phyloP scores from a whole-genome alignment of 2,329 filamentous ascomycete species.

The Colletotrichum australisinense region DNA sequence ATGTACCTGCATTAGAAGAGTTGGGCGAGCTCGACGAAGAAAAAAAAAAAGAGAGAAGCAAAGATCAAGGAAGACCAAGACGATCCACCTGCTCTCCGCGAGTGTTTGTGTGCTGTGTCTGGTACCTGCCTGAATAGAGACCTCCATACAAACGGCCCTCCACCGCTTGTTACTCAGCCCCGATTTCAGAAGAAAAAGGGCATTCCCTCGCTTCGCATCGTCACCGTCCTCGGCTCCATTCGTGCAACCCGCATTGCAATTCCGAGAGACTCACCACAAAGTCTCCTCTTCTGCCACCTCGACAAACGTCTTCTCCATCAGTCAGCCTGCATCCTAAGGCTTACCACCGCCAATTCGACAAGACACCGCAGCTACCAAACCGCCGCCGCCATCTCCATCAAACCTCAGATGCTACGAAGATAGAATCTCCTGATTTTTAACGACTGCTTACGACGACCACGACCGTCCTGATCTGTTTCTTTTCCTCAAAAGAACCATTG shows the following conservation, averaged over 20 bases:
- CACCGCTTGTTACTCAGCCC: constrained; percentile 33
- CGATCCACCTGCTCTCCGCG: constrained; percentile 15
- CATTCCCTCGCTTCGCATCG: constrained; percentile 34
- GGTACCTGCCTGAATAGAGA: constrained; percentile 19
- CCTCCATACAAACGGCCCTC: constrained; percentile 32
- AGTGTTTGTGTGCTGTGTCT: constrained; percentile 32
- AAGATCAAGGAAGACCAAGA: constrained; percentile 9
- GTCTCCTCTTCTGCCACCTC: constrained; percentile 4
- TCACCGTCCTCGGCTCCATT: constrained; percentile 30
- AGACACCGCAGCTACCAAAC: not conserved
- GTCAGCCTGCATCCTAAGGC: not conserved
- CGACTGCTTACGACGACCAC: constrained; percentile 33
- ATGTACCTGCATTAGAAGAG: constrained; percentile 38
- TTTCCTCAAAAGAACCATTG: not conserved
- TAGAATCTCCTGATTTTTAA: constrained; percentile 22
- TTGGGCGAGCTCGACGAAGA: constrained; percentile 34
- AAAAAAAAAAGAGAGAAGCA: constrained; percentile 17
- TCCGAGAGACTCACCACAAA: not conserved
- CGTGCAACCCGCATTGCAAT: constrained; percentile 25
- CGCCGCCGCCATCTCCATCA: not conserved
- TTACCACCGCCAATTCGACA: not conserved
- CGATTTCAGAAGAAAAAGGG: constrained; percentile 25
- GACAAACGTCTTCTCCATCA: constrained; percentile 4
- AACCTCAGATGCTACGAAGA: constrained; percentile 16
- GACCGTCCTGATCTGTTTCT: constrained; percentile 29